Conservation (phyloP, 1,284 basidiomycete species). For the Exobasidium cylindrosporum region DNA sequence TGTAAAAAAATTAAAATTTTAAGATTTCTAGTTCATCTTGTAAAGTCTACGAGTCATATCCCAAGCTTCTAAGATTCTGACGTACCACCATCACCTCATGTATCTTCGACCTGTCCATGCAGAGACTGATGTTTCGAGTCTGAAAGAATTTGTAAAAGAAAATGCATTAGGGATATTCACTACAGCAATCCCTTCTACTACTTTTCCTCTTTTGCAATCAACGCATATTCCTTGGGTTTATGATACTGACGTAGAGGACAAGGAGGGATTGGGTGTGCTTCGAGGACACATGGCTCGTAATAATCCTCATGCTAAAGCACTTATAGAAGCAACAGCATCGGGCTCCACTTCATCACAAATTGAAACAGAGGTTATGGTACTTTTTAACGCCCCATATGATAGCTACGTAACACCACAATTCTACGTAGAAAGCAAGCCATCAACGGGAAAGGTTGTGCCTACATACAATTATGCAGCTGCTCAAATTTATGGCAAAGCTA, state of each 20-base stretch:
- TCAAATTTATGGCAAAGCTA: slow-evolving; percentile 24
- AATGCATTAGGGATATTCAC: slow-evolving; percentile 28
- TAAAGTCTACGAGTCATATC: too few species aligned
- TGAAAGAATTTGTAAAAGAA: slow-evolving; percentile 16
- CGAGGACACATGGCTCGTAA: slow-evolving; percentile 26
- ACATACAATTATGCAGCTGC: slow-evolving; percentile 39
- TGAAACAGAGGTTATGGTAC: slow-evolving; percentile 18
- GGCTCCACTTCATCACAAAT: neutral
- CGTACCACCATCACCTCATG: too few species aligned
- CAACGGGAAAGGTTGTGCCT: slow-evolving; percentile 29
- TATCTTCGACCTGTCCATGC: slow-evolving; percentile 22
- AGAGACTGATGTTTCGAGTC: slow-evolving; percentile 9
- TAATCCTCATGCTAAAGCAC: slow-evolving; percentile 34
- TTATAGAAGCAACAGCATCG: slow-evolving; percentile 3
- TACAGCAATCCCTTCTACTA: slow-evolving; percentile 18
- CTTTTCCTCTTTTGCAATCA: slow-evolving; percentile 22
- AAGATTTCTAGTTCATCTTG: too few species aligned
- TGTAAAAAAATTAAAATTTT: too few species aligned
- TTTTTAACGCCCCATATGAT: slow-evolving; percentile 21
- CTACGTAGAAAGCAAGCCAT: slow-evolving; percentile 29
- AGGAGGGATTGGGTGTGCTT: slow-evolving; percentile 2
- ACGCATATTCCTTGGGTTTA: slow-evolving; percentile 25
- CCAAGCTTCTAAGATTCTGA: too few species aligned
- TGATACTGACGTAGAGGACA: slow-evolving; percentile 11
- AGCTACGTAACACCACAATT: slow-evolving; percentile 32